Conservation (phyloP, 1,284 basidiomycete species). For the Albatrellus sp. region DNA sequence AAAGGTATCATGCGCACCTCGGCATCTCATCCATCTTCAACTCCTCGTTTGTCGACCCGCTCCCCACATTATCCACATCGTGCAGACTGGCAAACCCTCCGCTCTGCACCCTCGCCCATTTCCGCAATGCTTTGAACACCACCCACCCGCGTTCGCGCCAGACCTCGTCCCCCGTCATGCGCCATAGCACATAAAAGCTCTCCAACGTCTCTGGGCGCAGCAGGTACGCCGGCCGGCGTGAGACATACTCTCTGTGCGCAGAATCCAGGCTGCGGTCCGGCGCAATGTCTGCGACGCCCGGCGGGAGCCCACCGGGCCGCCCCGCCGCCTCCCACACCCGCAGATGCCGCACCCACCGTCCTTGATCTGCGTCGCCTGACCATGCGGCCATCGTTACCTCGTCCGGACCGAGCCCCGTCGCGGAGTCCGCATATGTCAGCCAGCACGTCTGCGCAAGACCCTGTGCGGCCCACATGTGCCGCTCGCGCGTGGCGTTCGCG, state of each 20-base stretch:
- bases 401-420: constrained; percentile 14
- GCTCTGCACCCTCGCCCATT: constrained; percentile 31
- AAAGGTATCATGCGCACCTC: constrained; percentile 34
- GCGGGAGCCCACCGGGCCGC: too few species aligned
- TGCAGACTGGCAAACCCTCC: constrained; percentile 46
- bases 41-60: too few species aligned
- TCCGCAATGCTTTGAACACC: constrained; percentile 64
- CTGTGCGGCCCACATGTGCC: constrained; percentile 56
- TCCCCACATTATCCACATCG: constrained; percentile 31
- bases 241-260: too few species aligned
- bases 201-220: constrained; percentile 46
- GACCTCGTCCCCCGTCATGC: constrained; percentile 46
- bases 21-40: constrained; percentile 47
- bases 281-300: too few species aligned
- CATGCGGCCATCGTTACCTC: neutral
- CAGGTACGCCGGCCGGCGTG: too few species aligned
- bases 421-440: constrained; percentile 22
- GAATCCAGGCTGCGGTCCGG: too few species aligned
- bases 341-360: too few species aligned
- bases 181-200: constrained; percentile 57
- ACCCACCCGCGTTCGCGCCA: constrained; percentile 70
- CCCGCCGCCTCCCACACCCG: too few species aligned
- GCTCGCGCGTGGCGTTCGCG: constrained; percentile 32
- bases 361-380: neutral
- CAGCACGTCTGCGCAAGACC: constrained; percentile 61